Percentiles rank a stretch among this genome's conserved stretches.
phyloP scores from a whole-genome alignment of 768 basidiomycete species.

The Mrakia frigida region DNA sequence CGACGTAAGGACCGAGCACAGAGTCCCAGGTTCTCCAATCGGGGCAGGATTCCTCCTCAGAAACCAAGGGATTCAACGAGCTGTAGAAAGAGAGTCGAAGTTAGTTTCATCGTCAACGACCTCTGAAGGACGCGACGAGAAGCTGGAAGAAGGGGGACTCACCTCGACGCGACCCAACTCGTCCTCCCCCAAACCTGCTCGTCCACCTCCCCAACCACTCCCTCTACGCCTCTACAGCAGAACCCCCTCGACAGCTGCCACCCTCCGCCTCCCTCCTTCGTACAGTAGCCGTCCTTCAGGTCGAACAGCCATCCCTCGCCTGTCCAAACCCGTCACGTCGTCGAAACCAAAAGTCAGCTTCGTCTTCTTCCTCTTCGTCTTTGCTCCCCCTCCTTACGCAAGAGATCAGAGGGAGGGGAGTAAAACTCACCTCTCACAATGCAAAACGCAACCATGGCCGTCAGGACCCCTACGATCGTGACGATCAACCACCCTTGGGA shows the following conservation, averaged over 20 bases:
- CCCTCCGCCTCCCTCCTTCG: conserved; percentile 38
- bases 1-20: conserved; percentile 12
- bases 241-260: conserved; percentile 74
- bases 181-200: background rate
- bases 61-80: background rate
- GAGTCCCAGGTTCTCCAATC: conserved; percentile 28
- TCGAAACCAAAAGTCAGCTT: background rate
- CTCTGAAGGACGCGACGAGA: background rate
- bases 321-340: background rate
- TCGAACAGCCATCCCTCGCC: conserved; percentile 86
- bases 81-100: background rate
- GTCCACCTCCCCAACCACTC: background rate
- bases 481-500: conserved; percentile 25
- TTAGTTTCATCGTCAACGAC: no score
- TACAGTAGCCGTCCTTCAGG: conserved; percentile 84
- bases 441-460: conserved; percentile 24
- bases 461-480: conserved; percentile 29
- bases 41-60: background rate
- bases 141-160: background rate
- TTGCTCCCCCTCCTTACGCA: no score
- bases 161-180: background rate
- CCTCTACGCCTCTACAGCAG: conserved; percentile 48
- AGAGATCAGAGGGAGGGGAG: background rate
- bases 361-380: no score
- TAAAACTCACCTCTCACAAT: conserved; percentile 22